phyloP scores from a whole-genome alignment of 2,329 filamentous ascomycete species.

The Diaporthe humulicola region DNA sequence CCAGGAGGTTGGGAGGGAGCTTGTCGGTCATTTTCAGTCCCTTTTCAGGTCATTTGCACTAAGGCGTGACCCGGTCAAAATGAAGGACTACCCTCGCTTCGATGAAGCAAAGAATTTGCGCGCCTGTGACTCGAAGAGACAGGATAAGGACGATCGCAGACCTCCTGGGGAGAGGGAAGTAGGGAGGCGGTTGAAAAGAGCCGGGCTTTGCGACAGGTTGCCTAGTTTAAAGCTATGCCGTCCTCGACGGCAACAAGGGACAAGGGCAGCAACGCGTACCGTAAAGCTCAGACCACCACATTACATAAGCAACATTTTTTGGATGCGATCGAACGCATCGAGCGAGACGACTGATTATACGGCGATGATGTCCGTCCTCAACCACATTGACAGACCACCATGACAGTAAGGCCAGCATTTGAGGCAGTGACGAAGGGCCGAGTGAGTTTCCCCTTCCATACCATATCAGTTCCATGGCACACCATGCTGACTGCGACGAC shows the following conservation, averaged over 20 bases:
- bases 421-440: constrained; percentile 66
- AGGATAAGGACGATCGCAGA: not conserved
- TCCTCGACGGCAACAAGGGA: constrained; percentile 26
- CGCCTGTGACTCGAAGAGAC: not conserved
- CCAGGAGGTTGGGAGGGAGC: constrained; percentile 90
- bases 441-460: constrained; percentile 53
- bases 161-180: not conserved
- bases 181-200: constrained; percentile 16
- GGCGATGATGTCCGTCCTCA: constrained; percentile 31
- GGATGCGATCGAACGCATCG: constrained; percentile 9
- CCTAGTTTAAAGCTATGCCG: constrained; percentile 5
- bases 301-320: constrained; percentile 37
- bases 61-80: not conserved
- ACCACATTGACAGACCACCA: constrained; percentile 54
- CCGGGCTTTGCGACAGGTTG: constrained; percentile 35
- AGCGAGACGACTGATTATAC: not conserved
- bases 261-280: constrained; percentile 30
- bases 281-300: constrained; percentile 22
- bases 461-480: too few relatives aligned
- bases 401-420: constrained; percentile 67
- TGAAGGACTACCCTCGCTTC: not conserved
- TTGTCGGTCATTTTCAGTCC: constrained; percentile 87
- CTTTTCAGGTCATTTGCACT: constrained; percentile 26
- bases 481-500: constrained; percentile 37
- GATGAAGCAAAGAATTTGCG: not conserved